Evolutionary conservation across 2,329 filamentous ascomycete genomes (phyloP).

Genomic region (Xylariaceae sp.): DNA sequence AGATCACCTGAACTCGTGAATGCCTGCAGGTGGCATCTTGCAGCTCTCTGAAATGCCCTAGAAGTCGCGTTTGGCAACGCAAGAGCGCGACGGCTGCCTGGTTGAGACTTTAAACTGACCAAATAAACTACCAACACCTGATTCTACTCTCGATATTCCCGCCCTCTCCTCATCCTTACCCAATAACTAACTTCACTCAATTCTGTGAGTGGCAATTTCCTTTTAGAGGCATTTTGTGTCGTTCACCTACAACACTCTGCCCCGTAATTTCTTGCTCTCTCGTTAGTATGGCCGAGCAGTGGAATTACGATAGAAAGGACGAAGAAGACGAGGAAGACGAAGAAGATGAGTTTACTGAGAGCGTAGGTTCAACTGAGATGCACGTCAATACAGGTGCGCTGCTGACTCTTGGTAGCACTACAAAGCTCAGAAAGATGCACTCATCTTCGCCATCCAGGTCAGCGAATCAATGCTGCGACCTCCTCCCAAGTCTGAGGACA

Average conservation of each 20-base stretch:
- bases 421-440: constrained; percentile 93
- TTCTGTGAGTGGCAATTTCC: background rate
- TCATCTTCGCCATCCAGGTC: constrained; percentile 94
- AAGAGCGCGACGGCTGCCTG: constrained; percentile 39
- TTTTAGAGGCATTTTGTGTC: background rate
- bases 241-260: background rate
- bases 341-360: constrained; percentile 71
- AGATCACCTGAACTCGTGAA: constrained; percentile 40
- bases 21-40: constrained; percentile 16
- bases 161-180: background rate
- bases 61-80: constrained; percentile 25
- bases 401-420: constrained; percentile 67
- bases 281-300: constrained; percentile 35
- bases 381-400: background rate
- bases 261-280: background rate
- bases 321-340: constrained; percentile 74
- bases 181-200: background rate
- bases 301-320: constrained; percentile 59
- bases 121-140: background rate
- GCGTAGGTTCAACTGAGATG: constrained; percentile 46
- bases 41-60: constrained; percentile 13
- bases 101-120: background rate
- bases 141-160: background rate
- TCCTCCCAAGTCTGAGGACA: constrained; percentile 69
- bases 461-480: constrained; percentile 83